These are phyloP conservation scores for Adiantum capillusveneris DNA, from an alignment of 75 land plant genomes.

Conservation along the genomic window DNA sequence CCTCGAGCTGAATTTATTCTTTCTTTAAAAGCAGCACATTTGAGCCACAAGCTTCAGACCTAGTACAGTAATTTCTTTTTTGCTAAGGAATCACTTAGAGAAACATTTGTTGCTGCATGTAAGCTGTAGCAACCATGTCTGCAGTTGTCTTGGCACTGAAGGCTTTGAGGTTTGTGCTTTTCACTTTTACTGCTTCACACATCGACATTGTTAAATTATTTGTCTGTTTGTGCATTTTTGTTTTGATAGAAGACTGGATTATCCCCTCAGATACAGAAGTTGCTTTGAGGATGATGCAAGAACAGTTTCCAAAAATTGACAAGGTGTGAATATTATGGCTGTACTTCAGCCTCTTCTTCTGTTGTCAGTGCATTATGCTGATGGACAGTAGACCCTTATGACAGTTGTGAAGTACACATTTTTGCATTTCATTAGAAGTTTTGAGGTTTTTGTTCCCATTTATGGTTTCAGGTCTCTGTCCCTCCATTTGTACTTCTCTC, in stretches of 20 bases:
- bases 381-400: not conserved
- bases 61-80: no score
- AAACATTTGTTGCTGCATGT: no score
- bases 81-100: no score
- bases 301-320: slow-evolving; percentile 68
- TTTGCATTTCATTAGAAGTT: not conserved
- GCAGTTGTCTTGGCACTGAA: no score
- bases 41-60: no score
- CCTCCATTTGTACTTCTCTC: slow-evolving; percentile 76
- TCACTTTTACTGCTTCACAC: no score
- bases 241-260: slow-evolving; percentile 40
- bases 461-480: slow-evolving; percentile 35
- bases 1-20: no score
- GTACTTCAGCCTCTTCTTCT: not conserved
- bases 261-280: slow-evolving; percentile 64
- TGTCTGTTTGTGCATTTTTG: slow-evolving; percentile 1
- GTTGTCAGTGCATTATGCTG: not conserved
- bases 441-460: not conserved
- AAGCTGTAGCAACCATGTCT: no score
- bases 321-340: slow-evolving; percentile 19
- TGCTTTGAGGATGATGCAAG: slow-evolving; percentile 73
- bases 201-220: not conserved
- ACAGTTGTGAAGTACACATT: no score
- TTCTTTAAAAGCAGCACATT: no score
- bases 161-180: no score